Conservation (phyloP, 352 stramenopile genomes). For the Blastocystis sp. region DNA sequence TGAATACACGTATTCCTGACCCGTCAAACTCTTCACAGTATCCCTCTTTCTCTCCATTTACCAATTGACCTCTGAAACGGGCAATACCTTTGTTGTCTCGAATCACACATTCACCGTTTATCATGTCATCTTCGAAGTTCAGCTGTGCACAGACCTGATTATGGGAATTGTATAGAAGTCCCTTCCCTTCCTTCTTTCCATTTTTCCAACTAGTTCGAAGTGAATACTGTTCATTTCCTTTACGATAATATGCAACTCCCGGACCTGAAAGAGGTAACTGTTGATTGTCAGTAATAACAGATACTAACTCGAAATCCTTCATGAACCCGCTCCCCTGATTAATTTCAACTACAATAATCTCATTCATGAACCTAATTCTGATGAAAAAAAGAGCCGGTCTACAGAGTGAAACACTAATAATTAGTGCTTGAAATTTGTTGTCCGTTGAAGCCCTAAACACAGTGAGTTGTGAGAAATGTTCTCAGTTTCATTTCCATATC, state of each 20-base stretch:
- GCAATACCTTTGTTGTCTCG: not conserved
- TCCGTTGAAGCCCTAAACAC: too few species aligned
- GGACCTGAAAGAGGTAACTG: not conserved
- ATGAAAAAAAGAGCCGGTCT: too few species aligned
- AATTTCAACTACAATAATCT: too few species aligned
- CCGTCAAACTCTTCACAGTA: not conserved
- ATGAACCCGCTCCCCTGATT: not conserved
- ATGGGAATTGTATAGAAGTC: not conserved
- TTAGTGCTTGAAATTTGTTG: too few species aligned
- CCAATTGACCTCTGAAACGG: not conserved
- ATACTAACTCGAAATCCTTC: not conserved
- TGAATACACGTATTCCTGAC: not conserved
- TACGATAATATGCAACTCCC: not conserved
- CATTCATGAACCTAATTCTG: too few species aligned
- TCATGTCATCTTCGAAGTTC: not conserved
- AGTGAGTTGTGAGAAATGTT: too few species aligned
- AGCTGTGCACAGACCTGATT: not conserved
- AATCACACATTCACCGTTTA: not conserved
- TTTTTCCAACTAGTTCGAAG: not conserved
- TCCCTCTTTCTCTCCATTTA: not conserved
- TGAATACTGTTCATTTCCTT: not conserved
- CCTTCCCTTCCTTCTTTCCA: not conserved
- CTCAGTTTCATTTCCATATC: too few species aligned
- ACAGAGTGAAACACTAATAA: too few species aligned
- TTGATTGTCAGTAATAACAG: not conserved